Evolutionary conservation across 805 yeast genomes (phyloP).

Genomic region (Wickerhamomyces hampshirensis): DNA sequence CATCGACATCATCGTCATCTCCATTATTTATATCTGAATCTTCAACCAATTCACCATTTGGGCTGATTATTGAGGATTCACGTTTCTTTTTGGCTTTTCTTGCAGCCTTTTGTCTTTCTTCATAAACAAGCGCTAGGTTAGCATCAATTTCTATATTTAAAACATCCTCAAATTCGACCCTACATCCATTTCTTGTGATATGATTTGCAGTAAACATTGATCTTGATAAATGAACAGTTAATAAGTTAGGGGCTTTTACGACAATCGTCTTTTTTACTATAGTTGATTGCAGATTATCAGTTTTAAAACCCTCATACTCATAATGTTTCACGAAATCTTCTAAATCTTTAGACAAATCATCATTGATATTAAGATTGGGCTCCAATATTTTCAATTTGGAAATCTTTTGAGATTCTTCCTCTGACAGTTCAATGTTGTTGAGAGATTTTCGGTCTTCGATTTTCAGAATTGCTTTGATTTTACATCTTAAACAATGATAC

Average conservation of each 20-base stretch:
- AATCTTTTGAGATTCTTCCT: constrained; percentile 30
- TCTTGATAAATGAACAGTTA: constrained; percentile 81
- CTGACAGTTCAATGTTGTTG: constrained; percentile 10
- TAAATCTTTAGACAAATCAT: constrained; percentile 52
- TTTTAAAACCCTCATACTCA: constrained; percentile 36
- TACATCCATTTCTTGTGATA: constrained; percentile 70
- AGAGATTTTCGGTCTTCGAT: constrained; percentile 25
- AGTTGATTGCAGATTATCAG: constrained; percentile 49
- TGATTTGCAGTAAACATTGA: constrained; percentile 68
- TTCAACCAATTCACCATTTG: constrained; percentile 10
- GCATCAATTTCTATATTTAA: constrained; percentile 45
- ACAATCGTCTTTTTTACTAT: constrained; percentile 64
- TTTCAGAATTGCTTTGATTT: constrained; percentile 39
- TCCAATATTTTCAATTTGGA: constrained; percentile 32
- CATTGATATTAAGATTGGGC: constrained; percentile 48
- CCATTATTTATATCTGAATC: constrained; percentile 11
- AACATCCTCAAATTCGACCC: constrained; percentile 58
- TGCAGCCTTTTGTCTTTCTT: constrained; percentile 22
- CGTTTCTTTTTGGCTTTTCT: constrained; percentile 21
- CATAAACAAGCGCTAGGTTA: constrained; percentile 25
- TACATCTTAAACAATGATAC: constrained; percentile 76
- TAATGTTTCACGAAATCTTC: constrained; percentile 45
- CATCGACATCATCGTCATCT: constrained; percentile 17
- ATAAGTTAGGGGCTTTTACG: constrained; percentile 60
- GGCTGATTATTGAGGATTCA: constrained; percentile 6